Percentiles rank a stretch among this genome's conserved stretches.
phyloP scores from a whole-genome alignment of 306 rosid species.

The Alnus glutinosa region DNA sequence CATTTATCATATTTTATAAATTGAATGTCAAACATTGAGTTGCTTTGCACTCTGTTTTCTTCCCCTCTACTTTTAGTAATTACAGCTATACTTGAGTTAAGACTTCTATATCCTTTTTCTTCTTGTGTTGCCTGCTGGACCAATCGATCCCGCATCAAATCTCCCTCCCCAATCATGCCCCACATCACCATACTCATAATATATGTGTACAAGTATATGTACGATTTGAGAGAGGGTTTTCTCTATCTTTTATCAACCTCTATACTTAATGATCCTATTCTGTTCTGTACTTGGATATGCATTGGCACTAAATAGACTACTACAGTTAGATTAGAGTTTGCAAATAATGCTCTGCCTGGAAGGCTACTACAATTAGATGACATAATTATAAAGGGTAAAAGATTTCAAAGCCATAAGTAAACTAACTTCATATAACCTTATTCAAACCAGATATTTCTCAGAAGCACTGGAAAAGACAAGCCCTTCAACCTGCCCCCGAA shows the following conservation, averaged over 20 bases:
- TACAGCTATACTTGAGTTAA: too few species aligned
- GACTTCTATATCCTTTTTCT: too few species aligned
- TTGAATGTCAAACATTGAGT: too few species aligned
- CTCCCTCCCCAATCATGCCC: not conserved
- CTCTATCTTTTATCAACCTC: not conserved
- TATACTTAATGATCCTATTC: not conserved
- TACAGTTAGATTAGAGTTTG: not conserved
- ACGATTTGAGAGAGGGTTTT: not conserved
- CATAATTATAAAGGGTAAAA: too few species aligned
- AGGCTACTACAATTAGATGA: not conserved
- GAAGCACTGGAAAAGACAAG: not conserved
- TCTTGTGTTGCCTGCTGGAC: too few species aligned
- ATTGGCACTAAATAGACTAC: not conserved
- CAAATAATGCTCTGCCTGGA: not conserved
- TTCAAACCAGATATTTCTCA: not conserved
- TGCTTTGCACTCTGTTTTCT: too few species aligned
- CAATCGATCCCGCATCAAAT: too few species aligned
- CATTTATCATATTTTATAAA: too few species aligned
- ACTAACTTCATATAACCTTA: too few species aligned
- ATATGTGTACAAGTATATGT: too few species aligned
- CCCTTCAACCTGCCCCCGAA: not conserved
- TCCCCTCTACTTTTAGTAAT: too few species aligned
- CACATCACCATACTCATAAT: not conserved
- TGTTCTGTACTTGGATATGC: not conserved
- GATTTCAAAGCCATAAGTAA: too few species aligned